Percentiles rank a stretch among this genome's conserved stretches.
These are phyloP conservation scores for Micractinium sp. DNA, from an alignment of 139 green algal species.

Conservation along the genomic window DNA sequence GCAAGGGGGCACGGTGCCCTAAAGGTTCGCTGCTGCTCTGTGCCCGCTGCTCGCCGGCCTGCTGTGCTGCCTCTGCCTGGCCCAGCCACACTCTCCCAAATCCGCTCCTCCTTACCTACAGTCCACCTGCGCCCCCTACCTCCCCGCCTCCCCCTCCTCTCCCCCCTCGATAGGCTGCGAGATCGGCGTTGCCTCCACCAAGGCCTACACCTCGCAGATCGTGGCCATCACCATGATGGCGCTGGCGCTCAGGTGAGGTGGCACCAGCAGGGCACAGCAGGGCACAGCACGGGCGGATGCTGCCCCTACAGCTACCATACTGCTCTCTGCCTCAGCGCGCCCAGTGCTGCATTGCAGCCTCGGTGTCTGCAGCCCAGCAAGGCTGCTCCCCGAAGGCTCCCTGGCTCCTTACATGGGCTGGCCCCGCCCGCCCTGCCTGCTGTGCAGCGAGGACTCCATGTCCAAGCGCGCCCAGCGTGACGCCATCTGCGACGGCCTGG, in stretches of 20 bases:
- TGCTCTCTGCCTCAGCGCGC: no score
- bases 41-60: no score
- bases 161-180: conserved; percentile 51
- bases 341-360: no score
- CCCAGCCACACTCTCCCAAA: not conserved
- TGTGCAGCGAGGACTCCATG: conserved; percentile 89
- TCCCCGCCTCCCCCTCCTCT: not conserved
- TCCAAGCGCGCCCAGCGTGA: conserved; percentile 71
- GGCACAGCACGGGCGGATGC: no score
- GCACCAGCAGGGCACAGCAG: not conserved
- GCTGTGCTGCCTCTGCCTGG: no score
- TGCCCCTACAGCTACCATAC: no score
- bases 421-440: not conserved
- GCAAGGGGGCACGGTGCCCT: no score
- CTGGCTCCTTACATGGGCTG: no score
- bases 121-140: no score
- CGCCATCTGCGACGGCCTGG: conserved; percentile 87
- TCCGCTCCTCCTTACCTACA: not conserved
- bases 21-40: no score
- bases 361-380: no score
- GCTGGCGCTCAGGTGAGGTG: conserved; percentile 65
- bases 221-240: conserved; percentile 76
- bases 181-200: conserved; percentile 83
- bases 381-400: no score
- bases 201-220: conserved; percentile 71